A percentile compares a stretch with the other conserved stretches of the same genome.
These are phyloP conservation scores for Colletotrichum trifolii DNA, from an alignment of 2,329 filamentous ascomycete genomes.

Conservation along the genomic window DNA sequence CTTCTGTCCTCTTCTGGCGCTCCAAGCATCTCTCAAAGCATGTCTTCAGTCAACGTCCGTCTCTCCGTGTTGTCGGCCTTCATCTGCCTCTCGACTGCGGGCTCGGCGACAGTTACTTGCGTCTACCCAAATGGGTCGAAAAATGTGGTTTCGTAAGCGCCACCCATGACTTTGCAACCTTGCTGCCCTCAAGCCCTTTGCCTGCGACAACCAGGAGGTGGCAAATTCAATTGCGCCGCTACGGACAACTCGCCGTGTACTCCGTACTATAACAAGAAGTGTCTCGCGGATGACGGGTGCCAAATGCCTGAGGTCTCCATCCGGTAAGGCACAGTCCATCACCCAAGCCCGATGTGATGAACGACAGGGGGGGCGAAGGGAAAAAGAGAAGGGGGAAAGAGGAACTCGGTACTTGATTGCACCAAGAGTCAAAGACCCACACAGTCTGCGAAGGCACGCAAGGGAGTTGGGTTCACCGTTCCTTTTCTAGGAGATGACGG, in stretches of 20 bases:
- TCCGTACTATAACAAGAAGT: constrained; percentile 1
- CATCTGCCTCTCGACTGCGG: not conserved
- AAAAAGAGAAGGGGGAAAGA: constrained; percentile 8
- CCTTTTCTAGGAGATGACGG: constrained; percentile 38
- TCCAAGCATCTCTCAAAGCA: not conserved
- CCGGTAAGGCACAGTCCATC: constrained; percentile 8
- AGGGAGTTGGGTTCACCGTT: constrained; percentile 33
- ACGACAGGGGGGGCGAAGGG: constrained; percentile 7
- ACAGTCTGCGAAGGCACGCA: constrained; percentile 21
- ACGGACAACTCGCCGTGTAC: constrained; percentile 11
- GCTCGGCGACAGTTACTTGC: no score
- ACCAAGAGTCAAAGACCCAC: constrained; percentile 21
- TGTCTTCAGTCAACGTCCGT: not conserved
- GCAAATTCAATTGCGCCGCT: not conserved
- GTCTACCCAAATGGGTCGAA: no score
- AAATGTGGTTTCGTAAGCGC: constrained; percentile 1
- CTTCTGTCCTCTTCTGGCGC: constrained; percentile 15
- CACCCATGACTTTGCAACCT: not conserved
- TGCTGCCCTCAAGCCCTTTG: not conserved
- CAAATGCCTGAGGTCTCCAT: constrained; percentile 25
- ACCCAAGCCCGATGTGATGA: constrained; percentile 17
- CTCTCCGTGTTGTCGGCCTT: not conserved
- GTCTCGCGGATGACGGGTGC: constrained; percentile 29
- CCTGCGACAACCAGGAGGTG: not conserved
- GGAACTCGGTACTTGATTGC: constrained; percentile 37